phyloP scores from a whole-genome alignment of 352 stramenopile genomes.

The Globisporangium heterothallicum region DNA sequence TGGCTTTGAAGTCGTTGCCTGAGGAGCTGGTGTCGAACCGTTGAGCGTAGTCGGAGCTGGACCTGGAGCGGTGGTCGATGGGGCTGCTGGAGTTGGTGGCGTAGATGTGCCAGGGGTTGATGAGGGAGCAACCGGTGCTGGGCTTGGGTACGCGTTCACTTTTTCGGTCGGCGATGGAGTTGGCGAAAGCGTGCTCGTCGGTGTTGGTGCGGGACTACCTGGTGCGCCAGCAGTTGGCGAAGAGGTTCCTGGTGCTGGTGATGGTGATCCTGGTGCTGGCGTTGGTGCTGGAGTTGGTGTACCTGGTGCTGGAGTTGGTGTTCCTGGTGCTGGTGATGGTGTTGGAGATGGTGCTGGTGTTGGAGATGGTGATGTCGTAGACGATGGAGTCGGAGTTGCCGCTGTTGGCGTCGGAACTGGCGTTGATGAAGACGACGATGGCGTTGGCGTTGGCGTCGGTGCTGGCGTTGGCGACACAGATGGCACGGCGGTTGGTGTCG shows the following conservation, averaged over 20 bases:
- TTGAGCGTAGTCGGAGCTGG: constrained; percentile 1
- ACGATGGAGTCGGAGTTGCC: not conserved
- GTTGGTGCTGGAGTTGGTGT: not conserved
- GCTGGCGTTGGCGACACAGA: not conserved
- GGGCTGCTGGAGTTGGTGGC: not conserved
- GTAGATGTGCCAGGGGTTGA: too few relatives aligned
- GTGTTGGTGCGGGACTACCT: not conserved
- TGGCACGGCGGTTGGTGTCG: constrained; percentile 6
- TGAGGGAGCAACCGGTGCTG: too few relatives aligned
- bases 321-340: not conserved
- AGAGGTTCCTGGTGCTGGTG: constrained; percentile 1
- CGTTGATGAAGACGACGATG: not conserved
- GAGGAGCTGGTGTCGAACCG: not conserved
- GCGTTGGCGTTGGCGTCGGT: not conserved
- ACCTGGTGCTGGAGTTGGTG: not conserved
- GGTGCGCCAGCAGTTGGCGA: constrained; percentile 7
- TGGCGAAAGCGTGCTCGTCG: too few relatives aligned
- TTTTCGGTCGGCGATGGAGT: too few relatives aligned
- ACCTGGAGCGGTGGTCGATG: not conserved
- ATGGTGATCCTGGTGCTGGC: not conserved
- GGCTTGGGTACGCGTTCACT: too few relatives aligned
- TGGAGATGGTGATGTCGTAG: not conserved
- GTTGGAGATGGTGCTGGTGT: not conserved
- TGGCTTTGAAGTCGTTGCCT: not conserved
- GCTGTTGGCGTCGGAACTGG: not conserved